phyloP scores from a whole-genome alignment of 2,329 filamentous ascomycete species.

The Arthrinium puccinioides region DNA sequence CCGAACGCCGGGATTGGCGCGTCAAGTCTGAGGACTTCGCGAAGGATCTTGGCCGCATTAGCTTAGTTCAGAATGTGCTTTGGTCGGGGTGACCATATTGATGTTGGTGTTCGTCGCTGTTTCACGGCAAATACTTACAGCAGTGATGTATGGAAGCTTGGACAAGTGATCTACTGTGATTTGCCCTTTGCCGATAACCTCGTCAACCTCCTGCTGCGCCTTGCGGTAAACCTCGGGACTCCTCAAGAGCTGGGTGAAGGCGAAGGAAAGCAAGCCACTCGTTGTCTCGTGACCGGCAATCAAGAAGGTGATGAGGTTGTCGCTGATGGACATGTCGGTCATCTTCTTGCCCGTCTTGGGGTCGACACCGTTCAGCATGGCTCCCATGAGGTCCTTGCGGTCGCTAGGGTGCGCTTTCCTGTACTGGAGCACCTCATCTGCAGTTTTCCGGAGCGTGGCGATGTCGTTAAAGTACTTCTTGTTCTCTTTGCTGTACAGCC shows the following conservation, averaged over 20 bases:
- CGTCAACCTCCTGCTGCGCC: slow-evolving; percentile 45
- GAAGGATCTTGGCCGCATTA: slow-evolving; percentile 22
- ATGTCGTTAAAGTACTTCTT: slow-evolving; percentile 49
- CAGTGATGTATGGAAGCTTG: slow-evolving; percentile 45
- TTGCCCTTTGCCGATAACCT: slow-evolving; percentile 36
- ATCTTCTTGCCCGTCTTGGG: slow-evolving; percentile 60
- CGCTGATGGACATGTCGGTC: slow-evolving; percentile 53
- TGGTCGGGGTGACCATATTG: no score
- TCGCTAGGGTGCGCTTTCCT: slow-evolving; percentile 45
- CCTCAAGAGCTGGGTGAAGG: slow-evolving; percentile 41
- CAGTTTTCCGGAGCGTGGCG: slow-evolving; percentile 43
- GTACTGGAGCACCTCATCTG: slow-evolving; percentile 52
- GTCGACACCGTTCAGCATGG: slow-evolving; percentile 63
- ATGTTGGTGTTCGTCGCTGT: no score
- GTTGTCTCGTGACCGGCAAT: slow-evolving; percentile 46
- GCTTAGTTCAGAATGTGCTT: no score
- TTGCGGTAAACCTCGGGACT: slow-evolving; percentile 38
- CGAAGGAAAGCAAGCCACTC: slow-evolving; percentile 40
- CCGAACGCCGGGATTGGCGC: slow-evolving; percentile 42
- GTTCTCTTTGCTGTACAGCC: slow-evolving; percentile 41
- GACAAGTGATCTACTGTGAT: slow-evolving; percentile 39
- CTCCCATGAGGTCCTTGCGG: slow-evolving; percentile 60
- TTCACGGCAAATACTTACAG: slow-evolving; percentile 15
- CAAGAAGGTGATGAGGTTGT: slow-evolving; percentile 52
- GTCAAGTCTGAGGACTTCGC: slow-evolving; percentile 45